Evolutionary conservation across 1,284 basidiomycete genomes (phyloP).

Genomic region (Pterula multifida): DNA sequence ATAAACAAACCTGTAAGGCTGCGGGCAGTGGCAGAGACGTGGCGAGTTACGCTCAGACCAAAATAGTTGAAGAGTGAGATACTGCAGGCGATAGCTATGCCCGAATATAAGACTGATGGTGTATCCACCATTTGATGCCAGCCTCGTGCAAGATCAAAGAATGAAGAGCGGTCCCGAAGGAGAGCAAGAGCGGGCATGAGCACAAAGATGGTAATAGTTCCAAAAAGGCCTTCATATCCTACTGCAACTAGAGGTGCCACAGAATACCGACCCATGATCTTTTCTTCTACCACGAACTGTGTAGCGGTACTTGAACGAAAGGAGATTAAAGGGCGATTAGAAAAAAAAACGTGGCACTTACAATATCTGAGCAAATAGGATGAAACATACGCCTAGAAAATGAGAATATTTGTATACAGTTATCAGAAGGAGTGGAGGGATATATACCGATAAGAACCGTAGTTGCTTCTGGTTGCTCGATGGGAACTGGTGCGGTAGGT

Average conservation of each 20-base stretch:
- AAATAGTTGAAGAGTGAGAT: conserved; percentile 97
- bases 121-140: conserved; percentile 83
- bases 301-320: conserved; percentile 56
- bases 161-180: conserved; percentile 48
- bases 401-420: background rate
- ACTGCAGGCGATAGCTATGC: conserved; percentile 67
- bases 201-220: conserved; percentile 64
- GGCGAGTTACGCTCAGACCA: conserved; percentile 84
- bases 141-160: conserved; percentile 87
- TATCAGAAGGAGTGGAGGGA: conserved; percentile 3
- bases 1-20: conserved; percentile 47
- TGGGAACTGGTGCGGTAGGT: conserved; percentile 22
- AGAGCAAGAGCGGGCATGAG: conserved; percentile 63
- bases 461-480: conserved; percentile 45
- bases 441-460: conserved; percentile 56
- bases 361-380: conserved; percentile 97
- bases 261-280: conserved; percentile 69
- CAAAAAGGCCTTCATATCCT: conserved; percentile 91
- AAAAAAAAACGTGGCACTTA: conserved; percentile 30
- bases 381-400: conserved; percentile 68
- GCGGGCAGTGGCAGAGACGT: conserved; percentile 82
- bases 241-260: conserved; percentile 92
- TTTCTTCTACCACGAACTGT: conserved; percentile 93
- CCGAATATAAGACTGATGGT: conserved; percentile 67
- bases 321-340: conserved; percentile 13